Evolutionary conservation across 177 flowering plant species (phyloP), one percentile per base, ranked within the genome.

Genomic region (Vitis hybrid): DNA sequence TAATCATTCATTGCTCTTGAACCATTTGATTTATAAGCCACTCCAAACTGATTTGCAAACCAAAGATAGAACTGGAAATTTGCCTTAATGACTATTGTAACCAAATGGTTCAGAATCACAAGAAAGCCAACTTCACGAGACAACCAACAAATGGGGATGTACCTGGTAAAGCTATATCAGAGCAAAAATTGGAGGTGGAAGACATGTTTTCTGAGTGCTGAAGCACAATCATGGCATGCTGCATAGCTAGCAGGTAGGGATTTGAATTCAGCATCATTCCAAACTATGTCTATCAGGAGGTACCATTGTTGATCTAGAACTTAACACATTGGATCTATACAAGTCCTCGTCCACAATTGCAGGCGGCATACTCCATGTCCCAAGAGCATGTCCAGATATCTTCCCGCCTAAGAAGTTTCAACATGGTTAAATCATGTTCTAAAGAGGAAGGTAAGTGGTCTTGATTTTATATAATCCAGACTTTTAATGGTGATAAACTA

Each of bases 281-380:
- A 57, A 9, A 18, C 24, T 16, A 21, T 35, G 35, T 63, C 56
- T 21, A 49, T 64, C 52, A 2, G 46, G 35, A 64, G 12, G n/a
- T 50, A 21, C 10, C 15, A 16, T 11, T 21, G 46, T 35, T 48
- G 14, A 32, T 16, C 49, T 65, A 18, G 74, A 71, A 60, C 19
- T 65, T 62, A 62, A 73, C 51, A 77, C 19, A 55, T 70, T 71
- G 13, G 84, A 72, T 18, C 97, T 86, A 73, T 88, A 90, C 3
- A 46, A 60, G 10, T 87, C 87, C 66, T 95, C 99, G 62, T 93
- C 85, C 46, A 78, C 83, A 69, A 95, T 91, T 16, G 89, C 81
- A 24, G 84, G 83, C 8, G 99, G 98, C 40, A 95, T 88, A 66
- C 68, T 87, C 99, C 99, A 95, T 48, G 93, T 82, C 68, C 99